Evolutionary conservation across 2,329 filamentous ascomycete species (phyloP).

Genomic region (Orbilia blumenaviensis): DNA sequence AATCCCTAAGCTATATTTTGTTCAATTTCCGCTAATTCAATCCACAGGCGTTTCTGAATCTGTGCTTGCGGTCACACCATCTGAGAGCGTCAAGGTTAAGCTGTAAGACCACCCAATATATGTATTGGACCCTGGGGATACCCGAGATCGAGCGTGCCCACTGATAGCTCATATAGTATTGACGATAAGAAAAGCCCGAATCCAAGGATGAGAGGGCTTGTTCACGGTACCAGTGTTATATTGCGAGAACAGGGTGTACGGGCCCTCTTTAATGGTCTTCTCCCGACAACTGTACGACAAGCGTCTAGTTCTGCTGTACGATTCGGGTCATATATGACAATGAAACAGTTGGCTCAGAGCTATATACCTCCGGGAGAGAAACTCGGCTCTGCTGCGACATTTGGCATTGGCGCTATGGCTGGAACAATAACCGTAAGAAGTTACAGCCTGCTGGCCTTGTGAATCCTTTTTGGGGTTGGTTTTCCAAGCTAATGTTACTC

Average conservation of each 20-base stretch:
- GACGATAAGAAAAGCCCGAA: constrained; percentile 89
- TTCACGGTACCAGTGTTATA: constrained; percentile 88
- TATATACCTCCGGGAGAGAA: constrained; percentile 96
- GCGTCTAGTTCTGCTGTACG: constrained; percentile 92
- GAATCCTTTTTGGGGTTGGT: too few relatives aligned
- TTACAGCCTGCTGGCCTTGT: too few relatives aligned
- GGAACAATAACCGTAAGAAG: constrained; percentile 84
- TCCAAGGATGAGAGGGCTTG: constrained; percentile 83
- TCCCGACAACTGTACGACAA: constrained; percentile 92
- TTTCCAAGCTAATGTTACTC: background rate
- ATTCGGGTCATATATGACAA: constrained; percentile 87
- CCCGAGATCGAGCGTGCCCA: background rate
- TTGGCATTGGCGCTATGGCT: constrained; percentile 86
- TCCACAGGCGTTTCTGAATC: constrained; percentile 77
- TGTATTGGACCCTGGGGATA: background rate
- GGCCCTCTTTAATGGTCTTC: constrained; percentile 96
- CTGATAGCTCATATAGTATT: constrained; percentile 67
- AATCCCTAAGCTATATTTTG: background rate
- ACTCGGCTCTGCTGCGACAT: constrained; percentile 84
- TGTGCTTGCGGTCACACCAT: constrained; percentile 90
- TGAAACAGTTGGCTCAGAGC: constrained; percentile 89
- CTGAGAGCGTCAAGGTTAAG: constrained; percentile 98
- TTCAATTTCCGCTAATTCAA: background rate
- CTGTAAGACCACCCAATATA: constrained; percentile 66
- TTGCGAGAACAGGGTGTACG: constrained; percentile 84